Evolutionary conservation across 2,329 filamentous ascomycete species (phyloP).

Genomic region (Penicillium sclerotiorum): DNA sequence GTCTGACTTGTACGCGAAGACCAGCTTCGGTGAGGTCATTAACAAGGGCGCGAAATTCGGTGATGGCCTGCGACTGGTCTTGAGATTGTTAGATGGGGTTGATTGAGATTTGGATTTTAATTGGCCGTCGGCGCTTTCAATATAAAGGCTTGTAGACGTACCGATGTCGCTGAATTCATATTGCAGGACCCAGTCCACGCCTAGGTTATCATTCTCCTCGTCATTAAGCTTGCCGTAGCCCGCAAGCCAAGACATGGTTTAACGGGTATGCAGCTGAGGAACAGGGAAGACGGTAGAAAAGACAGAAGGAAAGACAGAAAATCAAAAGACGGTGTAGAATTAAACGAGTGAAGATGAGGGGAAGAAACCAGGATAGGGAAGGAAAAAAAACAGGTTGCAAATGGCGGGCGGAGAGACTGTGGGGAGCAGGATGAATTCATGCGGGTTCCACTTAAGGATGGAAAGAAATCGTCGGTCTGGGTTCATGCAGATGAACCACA

Average conservation of each 20-base stretch:
- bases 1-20: conserved; percentile 84
- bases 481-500: too few relatives aligned
- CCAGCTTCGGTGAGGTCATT: conserved; percentile 74
- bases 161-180: conserved; percentile 72
- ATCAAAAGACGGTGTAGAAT: conserved; percentile 10
- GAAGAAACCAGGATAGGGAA: conserved; percentile 7
- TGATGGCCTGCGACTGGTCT: conserved; percentile 71
- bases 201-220: conserved; percentile 56
- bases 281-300: not conserved
- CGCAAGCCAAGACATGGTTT: conserved; percentile 32
- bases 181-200: conserved; percentile 86
- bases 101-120: not conserved
- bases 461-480: too few relatives aligned
- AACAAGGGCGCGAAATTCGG: conserved; percentile 76
- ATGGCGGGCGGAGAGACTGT: conserved; percentile 5
- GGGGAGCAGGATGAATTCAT: conserved; percentile 7
- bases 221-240: conserved; percentile 20
- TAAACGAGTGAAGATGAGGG: conserved; percentile 4
- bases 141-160: conserved; percentile 36
- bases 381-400: conserved; percentile 8
- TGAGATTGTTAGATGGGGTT: conserved; percentile 10
- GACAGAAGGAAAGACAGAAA: not conserved
- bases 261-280: not conserved
- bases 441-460: conserved; percentile 5
- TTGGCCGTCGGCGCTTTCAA: not conserved